Base-by-base conservation (phyloP, 352 stramenopile species). In the Globisporangium paroecandrum region DNA sequence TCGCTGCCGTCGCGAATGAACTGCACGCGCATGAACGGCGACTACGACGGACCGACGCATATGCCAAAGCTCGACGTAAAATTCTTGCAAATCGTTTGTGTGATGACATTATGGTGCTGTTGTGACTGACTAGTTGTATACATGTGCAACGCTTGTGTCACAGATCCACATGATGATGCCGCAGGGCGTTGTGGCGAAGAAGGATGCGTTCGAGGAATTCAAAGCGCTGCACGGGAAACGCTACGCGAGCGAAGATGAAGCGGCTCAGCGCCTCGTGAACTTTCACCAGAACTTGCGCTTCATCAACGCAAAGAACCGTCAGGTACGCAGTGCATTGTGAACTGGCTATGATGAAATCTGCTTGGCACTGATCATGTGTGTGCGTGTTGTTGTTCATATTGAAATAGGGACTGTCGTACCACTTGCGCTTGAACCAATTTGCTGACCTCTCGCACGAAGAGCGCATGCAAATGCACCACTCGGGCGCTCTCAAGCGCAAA, bases 131-230 rank as follows among this genome's bases (percentile, higher is more conserved):
- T 15, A n/a, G 64, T 68, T n/a, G 51, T 74, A n/a, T 51, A 38
- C 55, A 56, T 49, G 27, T 15, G 4, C 8, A 32, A 32, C 25
- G n/a, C 8, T 54, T 56, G 29, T 12, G 66, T 49, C 61, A 46
- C 72, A 94, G 87, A 77, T 97, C 41, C 85, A 94, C 62, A 68
- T 95, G 81, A 74, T 93, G 12, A 90, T 94, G 82, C 89, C 87
- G 0, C 82, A 95, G 68, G 83, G 87, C 15, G 70, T 74, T 1
- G 32, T 62, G 4, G 69, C 64, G 55, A 94, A 94, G 74, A 78
- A 81, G 4, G 62, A 82, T 10, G 49, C 85, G 25, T 96, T 96
- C 60, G 72, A 91, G 20, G 74, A 77, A 3, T 97, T 94, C 64
- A 82, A 81, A n/a, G 60, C 67, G 4, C 58, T 68, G 51, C 81